A percentile compares a stretch with the other conserved stretches of the same genome.
These are phyloP conservation scores for Leptographium flavum DNA, from an alignment of 2,329 filamentous ascomycete genomes.

Conservation along the genomic window DNA sequence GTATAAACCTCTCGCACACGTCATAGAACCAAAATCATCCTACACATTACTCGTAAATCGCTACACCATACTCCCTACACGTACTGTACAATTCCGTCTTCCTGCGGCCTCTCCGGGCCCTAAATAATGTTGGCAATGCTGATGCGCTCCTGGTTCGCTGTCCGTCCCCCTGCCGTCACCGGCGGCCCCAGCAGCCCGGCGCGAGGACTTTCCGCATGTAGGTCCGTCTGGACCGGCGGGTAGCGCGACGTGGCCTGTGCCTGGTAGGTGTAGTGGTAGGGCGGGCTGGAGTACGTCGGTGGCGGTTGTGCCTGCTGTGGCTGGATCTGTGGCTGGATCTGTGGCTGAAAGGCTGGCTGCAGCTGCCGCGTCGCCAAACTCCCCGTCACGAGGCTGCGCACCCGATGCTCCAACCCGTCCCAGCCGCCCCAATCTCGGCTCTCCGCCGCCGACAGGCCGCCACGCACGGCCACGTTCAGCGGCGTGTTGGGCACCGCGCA, in stretches of 20 bases:
- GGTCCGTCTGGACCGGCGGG: conserved; percentile 17
- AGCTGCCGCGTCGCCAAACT: neutral
- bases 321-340: conserved; percentile 2
- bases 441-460: conserved; percentile 41
- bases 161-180: neutral
- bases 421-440: conserved; percentile 66
- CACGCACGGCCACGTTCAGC: neutral
- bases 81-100: no score
- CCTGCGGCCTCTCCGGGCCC: no score
- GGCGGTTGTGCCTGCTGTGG: conserved; percentile 2
- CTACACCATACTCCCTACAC: no score
- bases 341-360: neutral
- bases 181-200: neutral
- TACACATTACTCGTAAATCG: no score
- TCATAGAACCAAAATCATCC: neutral
- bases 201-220: neutral
- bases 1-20: no score
- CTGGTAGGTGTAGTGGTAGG: conserved; percentile 6
- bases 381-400: conserved; percentile 32
- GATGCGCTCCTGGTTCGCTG: conserved; percentile 25
- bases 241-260: neutral
- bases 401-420: conserved; percentile 54
- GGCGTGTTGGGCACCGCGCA: neutral
- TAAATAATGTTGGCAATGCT: conserved; percentile 32
- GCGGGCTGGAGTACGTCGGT: neutral